These are phyloP conservation scores for Lyophyllum semitale DNA, from an alignment of 768 basidiomycete genomes.

Conservation along the genomic window DNA sequence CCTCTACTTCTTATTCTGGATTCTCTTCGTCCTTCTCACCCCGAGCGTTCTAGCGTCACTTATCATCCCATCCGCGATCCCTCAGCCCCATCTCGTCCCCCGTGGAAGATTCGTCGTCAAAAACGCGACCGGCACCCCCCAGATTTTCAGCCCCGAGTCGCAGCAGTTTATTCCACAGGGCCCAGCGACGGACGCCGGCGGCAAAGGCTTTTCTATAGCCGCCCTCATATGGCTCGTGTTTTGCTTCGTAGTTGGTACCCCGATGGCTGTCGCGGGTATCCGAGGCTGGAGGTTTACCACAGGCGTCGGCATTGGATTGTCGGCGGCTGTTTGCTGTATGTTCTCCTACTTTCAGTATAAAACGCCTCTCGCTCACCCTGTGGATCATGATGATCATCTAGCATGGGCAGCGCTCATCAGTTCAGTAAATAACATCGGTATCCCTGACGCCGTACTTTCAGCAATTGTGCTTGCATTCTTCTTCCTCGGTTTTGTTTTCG, in stretches of 20 bases:
- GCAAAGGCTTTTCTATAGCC: conserved; percentile 42
- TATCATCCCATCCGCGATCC: background rate
- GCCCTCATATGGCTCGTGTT: conserved; percentile 63
- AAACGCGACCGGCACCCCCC: conserved; percentile 39
- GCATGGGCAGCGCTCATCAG: conserved; percentile 70
- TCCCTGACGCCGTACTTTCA: conserved; percentile 55
- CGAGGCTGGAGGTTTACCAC: conserved; percentile 59
- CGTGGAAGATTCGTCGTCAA: conserved; percentile 20
- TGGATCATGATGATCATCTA: conserved; percentile 23
- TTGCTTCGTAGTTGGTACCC: conserved; percentile 50
- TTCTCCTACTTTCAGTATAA: conserved; percentile 1
- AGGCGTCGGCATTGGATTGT: conserved; percentile 54
- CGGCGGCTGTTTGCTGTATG: conserved; percentile 48
- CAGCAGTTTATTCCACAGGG: conserved; percentile 52
- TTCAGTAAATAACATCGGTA: conserved; percentile 45
- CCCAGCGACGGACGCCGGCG: conserved; percentile 59
- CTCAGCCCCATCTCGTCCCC: conserved; percentile 8
- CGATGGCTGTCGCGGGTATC: conserved; percentile 58
- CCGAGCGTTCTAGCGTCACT: conserved; percentile 5
- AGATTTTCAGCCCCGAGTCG: conserved; percentile 47
- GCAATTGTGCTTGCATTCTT: conserved; percentile 52
- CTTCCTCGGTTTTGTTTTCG: conserved; percentile 50
- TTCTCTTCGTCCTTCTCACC: conserved; percentile 8
- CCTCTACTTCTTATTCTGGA: conserved; percentile 10
- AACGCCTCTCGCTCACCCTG: conserved; percentile 2